Percentiles rank a stretch among this genome's conserved stretches.
These are phyloP conservation scores for Fusarium protoensiforme DNA, from an alignment of 2,329 filamentous ascomycete species.

Conservation along the genomic window DNA sequence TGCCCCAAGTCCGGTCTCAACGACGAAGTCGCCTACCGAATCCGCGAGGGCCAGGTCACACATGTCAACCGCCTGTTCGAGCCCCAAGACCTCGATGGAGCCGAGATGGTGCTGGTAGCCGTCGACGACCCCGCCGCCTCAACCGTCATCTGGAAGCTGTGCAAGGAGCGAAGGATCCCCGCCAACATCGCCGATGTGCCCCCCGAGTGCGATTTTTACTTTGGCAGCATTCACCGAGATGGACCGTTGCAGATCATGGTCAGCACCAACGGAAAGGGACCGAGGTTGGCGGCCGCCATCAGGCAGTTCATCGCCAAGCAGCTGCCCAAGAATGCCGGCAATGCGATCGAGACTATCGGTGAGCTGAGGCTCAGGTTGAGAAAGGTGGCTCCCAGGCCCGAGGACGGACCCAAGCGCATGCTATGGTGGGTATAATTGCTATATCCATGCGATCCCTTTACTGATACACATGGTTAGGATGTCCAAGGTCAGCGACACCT, in stretches of 20 bases:
- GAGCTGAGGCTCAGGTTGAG: slow-evolving; percentile 82
- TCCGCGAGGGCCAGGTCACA: slow-evolving; percentile 78
- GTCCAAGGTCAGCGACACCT: slow-evolving; percentile 89
- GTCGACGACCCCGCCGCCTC: slow-evolving; percentile 95
- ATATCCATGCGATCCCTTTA: not conserved
- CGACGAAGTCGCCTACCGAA: slow-evolving; percentile 85
- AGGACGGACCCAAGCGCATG: slow-evolving; percentile 90
- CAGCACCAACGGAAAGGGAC: slow-evolving; percentile 96
- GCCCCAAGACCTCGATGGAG: slow-evolving; percentile 83
- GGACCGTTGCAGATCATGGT: slow-evolving; percentile 98
- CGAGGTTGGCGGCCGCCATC: slow-evolving; percentile 88
- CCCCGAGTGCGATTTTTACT: slow-evolving; percentile 98
- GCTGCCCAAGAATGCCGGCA: slow-evolving; percentile 82
- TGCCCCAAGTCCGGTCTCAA: slow-evolving; percentile 84
- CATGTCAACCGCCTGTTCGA: slow-evolving; percentile 88
- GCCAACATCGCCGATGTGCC: slow-evolving; percentile 98
- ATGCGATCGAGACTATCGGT: slow-evolving; percentile 87
- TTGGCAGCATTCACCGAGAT: slow-evolving; percentile 94
- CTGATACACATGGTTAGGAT: slow-evolving; percentile 69
- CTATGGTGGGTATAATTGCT: slow-evolving; percentile 71
- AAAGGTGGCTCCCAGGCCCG: slow-evolving; percentile 75
- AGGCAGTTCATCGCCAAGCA: slow-evolving; percentile 81
- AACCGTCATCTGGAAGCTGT: slow-evolving; percentile 90
- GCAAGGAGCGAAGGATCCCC: slow-evolving; percentile 83
- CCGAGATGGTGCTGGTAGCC: slow-evolving; percentile 90